Conservation (phyloP, 2,329 filamentous ascomycete genomes). For the Ploettnerulaceae sp. region DNA sequence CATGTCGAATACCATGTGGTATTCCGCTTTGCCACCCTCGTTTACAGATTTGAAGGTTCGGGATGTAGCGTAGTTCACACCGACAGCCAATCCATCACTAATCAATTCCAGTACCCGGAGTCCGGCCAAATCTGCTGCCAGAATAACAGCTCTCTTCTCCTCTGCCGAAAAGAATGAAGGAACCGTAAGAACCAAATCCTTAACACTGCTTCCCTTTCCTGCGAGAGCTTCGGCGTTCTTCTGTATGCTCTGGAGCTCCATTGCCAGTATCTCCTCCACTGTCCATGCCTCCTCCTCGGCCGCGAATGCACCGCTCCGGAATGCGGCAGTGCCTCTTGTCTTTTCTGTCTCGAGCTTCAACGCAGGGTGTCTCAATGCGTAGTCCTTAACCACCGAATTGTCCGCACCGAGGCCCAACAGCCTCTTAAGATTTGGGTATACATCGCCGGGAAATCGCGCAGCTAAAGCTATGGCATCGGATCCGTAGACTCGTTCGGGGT, state of each 20-base stretch:
- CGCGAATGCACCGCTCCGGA: slow-evolving; percentile 68
- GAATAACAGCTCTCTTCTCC: slow-evolving; percentile 79
- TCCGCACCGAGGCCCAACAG: slow-evolving; percentile 71
- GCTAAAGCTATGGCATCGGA: slow-evolving; percentile 85
- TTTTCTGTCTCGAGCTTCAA: slow-evolving; percentile 60
- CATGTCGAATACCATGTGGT: slow-evolving; percentile 96
- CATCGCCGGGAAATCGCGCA: slow-evolving; percentile 83
- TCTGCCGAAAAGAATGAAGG: slow-evolving; percentile 86
- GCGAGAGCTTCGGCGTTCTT: slow-evolving; percentile 82
- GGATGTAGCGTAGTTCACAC: slow-evolving; percentile 89
- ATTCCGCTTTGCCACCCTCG: slow-evolving; percentile 80
- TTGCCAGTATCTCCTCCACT: slow-evolving; percentile 90
- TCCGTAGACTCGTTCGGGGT: slow-evolving; percentile 87
- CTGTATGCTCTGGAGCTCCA: slow-evolving; percentile 90
- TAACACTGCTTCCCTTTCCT: slow-evolving; percentile 67
- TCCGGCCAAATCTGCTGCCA: slow-evolving; percentile 82
- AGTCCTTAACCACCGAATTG: slow-evolving; percentile 60
- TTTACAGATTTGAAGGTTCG: slow-evolving; percentile 82
- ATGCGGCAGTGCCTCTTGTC: slow-evolving; percentile 65
- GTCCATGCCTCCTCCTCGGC: slow-evolving; percentile 62
- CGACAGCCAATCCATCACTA: slow-evolving; percentile 87
- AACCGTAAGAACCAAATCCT: slow-evolving; percentile 82
- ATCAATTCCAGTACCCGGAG: slow-evolving; percentile 80
- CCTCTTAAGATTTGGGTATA: slow-evolving; percentile 90
- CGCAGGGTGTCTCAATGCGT: slow-evolving; percentile 71